Evolutionary conservation across 2,329 filamentous ascomycete species (phyloP), one percentile per base, ranked within the genome.

Genomic region (Talaromyces sp.): DNA sequence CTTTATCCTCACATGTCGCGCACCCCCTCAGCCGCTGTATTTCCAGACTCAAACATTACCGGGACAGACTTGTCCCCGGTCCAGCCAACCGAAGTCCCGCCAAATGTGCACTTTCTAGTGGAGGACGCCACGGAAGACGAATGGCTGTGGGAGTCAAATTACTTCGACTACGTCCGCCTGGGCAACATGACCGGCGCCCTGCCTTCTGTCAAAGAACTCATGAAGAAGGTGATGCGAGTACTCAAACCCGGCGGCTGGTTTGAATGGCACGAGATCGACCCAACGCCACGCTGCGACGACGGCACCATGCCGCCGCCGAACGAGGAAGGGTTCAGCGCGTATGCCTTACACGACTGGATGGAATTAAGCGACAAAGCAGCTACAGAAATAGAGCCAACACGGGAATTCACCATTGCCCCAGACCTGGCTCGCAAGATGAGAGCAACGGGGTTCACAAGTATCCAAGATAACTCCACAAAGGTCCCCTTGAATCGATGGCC

Each of bases 21-120:
- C 30, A 15, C 44, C 30, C 30, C 19, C 19, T 30, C 62, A 76
- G 74, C 74, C 32, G 54, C 66, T 22, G 28, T 74, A 55, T 89
- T 87, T 63, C 87, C 87, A 13, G 69, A 80, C 4, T 77, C 87
- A 11, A 74, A 81, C 63, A 80, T 90, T 32, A 81, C 82, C 55
- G 88, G 86, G 33, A 88, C 84, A 9, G 88, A 90, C 67, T 78
- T 90, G 6, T 89, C 86, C 0, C 86, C 87, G 1, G 86, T 89
- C 28, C 88, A 90, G 68, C 86, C 87, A 2, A 76, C 77, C 4
- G 79, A 83, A 55, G 87, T 91, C 0, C 89, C 90, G 0, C 82
- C 84, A 19, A 93, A 93, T 64, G 87, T 92, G 15, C 84, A 86
- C 64, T 93, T 93, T 66, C 85, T 86, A 63, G 82, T 93, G 53